Conservation (phyloP, 306 rosid genomes). For the Pterocarpus macrocarpus region DNA sequence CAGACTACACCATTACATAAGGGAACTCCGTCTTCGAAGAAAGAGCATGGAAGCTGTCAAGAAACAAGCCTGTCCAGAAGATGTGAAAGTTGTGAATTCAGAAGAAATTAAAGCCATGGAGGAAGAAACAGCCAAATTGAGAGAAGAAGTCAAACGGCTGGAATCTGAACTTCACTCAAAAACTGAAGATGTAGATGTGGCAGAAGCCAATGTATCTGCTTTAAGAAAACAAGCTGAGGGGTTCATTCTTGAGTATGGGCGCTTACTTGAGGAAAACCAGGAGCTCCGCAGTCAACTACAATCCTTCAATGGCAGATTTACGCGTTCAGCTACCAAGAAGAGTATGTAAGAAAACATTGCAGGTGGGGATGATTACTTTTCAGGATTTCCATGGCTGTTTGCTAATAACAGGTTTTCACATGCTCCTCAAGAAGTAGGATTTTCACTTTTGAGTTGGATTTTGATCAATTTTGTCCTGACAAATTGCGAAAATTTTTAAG, state of each 20-base stretch:
- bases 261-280: conserved; percentile 91
- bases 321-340: conserved; percentile 78
- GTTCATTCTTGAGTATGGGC: conserved; percentile 91
- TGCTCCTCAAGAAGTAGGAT: conserved; percentile 45
- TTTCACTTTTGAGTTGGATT: conserved; percentile 57
- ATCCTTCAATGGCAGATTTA: conserved; percentile 64
- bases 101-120: conserved; percentile 70
- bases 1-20: conserved; percentile 85
- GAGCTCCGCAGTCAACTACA: conserved; percentile 70
- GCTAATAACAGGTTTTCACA: conserved; percentile 47
- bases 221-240: conserved; percentile 97
- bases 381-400: conserved; percentile 54
- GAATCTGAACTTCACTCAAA: conserved; percentile 73
- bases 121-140: conserved; percentile 60
- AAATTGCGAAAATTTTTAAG: conserved; percentile 50
- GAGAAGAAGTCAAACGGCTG: conserved; percentile 58
- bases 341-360: conserved; percentile 56
- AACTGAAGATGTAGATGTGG: conserved; percentile 62
- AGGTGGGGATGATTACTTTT: conserved; percentile 43
- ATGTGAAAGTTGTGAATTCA: conserved; percentile 54
- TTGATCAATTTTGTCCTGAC: conserved; percentile 54
- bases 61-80: conserved; percentile 80
- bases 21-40: conserved; percentile 85
- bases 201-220: conserved; percentile 80
- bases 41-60: conserved; percentile 85